Evolutionary conservation across 306 rosid genomes (phyloP), one percentile per base, ranked within the genome.

Genomic region (Cicer bijugum): DNA sequence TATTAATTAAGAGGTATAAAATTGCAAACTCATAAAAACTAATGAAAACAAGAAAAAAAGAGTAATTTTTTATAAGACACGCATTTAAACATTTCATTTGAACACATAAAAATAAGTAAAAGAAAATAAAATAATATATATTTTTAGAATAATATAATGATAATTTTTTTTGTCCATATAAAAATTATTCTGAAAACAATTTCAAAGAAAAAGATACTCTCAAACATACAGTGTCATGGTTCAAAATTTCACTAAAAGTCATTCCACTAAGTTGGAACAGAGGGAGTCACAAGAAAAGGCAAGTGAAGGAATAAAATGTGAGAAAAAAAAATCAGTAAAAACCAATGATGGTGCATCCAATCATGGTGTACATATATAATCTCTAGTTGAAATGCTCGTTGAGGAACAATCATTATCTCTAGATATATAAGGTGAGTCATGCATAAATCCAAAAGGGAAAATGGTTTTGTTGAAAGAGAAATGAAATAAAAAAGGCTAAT

Each of bases 271-370:
- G 50, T 43, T 15, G 45, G 51, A 17, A 83, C 61, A 56, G 33
- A 63, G 74, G 5, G 51, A 35, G 10, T 14, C 4, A 62, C 20
- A 55, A 56, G 40, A 47, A 62, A 50, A 55, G 43, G 20, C 10
- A 7, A 75, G 33, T 9, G 70, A 68, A 7, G 60, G 69, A 83
- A 84, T 81, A 83, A 81, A 86, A 82, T 71, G 77, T 71, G 76
- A 78, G 85, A 57, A 44, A 0, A 84, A 46, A 82, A 87, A 86
- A 86, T 90, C 75, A 76, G 93, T 89, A 91, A 89, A 89, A 86
- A 44, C 79, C 75, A 85, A 86, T 84, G 72, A 86, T 86, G 78
- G 84, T 74, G 83, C 65, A 78, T 71, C 87, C 85, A 82, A 81
- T 87, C 61, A 86, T 86, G 85, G 78, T 84, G 81, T 33, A 23